A percentile compares a stretch with the other conserved stretches of the same genome.
Conservation (phyloP, 108 stramenopile genomes). For the Mayamaea pseudoterrestris region DNA sequence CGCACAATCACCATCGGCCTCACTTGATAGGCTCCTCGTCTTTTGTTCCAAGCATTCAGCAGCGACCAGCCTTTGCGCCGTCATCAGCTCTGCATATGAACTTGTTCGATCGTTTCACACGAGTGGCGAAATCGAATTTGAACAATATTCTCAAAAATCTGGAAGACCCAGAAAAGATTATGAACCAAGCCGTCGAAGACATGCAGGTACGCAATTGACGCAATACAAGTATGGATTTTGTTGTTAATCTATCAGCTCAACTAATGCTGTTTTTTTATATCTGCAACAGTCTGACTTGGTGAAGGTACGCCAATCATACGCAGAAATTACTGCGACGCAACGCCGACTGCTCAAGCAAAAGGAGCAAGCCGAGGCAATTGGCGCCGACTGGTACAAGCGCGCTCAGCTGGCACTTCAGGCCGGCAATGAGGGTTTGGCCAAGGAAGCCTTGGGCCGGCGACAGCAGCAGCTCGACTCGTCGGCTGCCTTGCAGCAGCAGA, state of each 20-base stretch:
- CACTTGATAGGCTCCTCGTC: not conserved
- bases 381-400: conserved; percentile 88
- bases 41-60: conserved; percentile 1
- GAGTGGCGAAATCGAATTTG: conserved; percentile 82
- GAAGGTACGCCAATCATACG: conserved; percentile 92
- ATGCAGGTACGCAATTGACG: conserved; percentile 94
- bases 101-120: conserved; percentile 72
- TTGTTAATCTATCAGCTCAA: conserved; percentile 1
- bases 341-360: conserved; percentile 85
- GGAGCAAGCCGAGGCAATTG: conserved; percentile 75
- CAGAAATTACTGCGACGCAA: conserved; percentile 93
- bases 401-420: conserved; percentile 89
- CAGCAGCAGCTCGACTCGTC: conserved; percentile 80
- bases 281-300: conserved; percentile 77
- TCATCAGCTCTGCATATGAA: conserved; percentile 52
- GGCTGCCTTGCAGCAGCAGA: conserved; percentile 49
- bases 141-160: conserved; percentile 81
- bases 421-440: conserved; percentile 89
- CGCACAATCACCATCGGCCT: not conserved
- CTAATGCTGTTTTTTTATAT: not conserved
- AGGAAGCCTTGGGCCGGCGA: conserved; percentile 82
- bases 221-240: not conserved
- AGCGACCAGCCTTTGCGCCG: not conserved
- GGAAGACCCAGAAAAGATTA: conserved; percentile 96
- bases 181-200: conserved; percentile 92